A percentile compares a stretch with the other conserved stretches of the same genome.
Conservation (phyloP, 768 basidiomycete genomes). For the Hydnomerulius pinastri region DNA sequence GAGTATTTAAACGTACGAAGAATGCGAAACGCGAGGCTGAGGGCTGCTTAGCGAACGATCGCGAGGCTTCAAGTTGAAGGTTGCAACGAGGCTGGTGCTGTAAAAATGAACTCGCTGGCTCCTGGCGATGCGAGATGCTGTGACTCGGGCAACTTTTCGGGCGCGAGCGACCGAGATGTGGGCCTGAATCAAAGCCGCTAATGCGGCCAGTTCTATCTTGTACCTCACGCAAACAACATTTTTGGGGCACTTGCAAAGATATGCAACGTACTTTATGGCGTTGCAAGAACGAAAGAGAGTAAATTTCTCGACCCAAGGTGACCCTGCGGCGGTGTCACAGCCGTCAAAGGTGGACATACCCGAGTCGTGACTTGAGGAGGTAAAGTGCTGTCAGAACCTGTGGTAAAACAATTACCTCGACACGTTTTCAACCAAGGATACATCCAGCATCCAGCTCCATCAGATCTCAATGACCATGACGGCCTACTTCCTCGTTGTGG, state of each 20-base stretch:
- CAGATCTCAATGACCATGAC: too few relatives aligned
- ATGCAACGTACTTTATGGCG: too few relatives aligned
- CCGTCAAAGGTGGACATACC: neutral
- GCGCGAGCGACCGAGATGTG: neutral
- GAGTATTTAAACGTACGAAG: slow-evolving; percentile 29
- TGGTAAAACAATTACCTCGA: neutral
- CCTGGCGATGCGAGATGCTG: too few relatives aligned
- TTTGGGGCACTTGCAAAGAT: too few relatives aligned
- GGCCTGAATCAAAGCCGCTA: too few relatives aligned
- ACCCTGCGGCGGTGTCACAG: neutral
- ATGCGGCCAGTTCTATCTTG: too few relatives aligned
- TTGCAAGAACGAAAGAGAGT: too few relatives aligned
- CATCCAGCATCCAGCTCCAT: too few relatives aligned
- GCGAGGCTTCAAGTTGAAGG: slow-evolving; percentile 4
- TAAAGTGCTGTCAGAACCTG: neutral
- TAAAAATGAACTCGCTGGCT: neutral
- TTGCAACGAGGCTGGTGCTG: slow-evolving; percentile 24
- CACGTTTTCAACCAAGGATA: slow-evolving; percentile 1
- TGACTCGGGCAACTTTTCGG: too few relatives aligned
- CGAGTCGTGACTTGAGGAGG: neutral
- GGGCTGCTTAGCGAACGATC: slow-evolving; percentile 12
- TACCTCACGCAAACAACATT: too few relatives aligned
- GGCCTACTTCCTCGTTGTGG: neutral
- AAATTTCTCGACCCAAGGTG: neutral
- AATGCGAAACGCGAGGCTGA: slow-evolving; percentile 11